Evolutionary conservation across 805 yeast genomes (phyloP), one percentile per base, ranked within the genome.

Genomic region (Cyberlindnera americana): DNA sequence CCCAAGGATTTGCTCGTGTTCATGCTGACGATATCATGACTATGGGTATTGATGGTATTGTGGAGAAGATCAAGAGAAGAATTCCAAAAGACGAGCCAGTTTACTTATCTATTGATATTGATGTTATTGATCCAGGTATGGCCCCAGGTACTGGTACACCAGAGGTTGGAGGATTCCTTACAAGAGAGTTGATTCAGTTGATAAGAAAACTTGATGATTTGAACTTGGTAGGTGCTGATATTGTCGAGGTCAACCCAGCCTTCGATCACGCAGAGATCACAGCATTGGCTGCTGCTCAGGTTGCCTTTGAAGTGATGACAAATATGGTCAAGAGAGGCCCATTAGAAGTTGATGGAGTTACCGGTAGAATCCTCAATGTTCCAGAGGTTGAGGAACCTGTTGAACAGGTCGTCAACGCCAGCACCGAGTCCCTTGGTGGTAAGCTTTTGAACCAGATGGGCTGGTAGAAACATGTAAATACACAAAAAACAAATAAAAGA

Each of bases 91-190:
- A 77, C 39, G 67, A 70, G 9, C 91, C 93, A 10, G 84, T 84
- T 0, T 86, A 83, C 53, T 65, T 86, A 29, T 78, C 87, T 16
- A 83, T 86, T n/a, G 95, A 85, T 58, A 80, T 84, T 33, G 88
- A 81, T 54, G 83, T 80, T 2, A 66, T 83, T 44, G 93, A 83
- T 54, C 89, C 89, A 0, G 77, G 83, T 5, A 64, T 69, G 36
- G 87, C 87, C 3, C 85, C 90, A 13, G 90, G 85, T 2, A 83
- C 91, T 0, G 93, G 93, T 9, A 83, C 93, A 4, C 75, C 81
- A 49, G 93, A 83, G 54, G 76, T 73, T 4, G 93, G 89, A 13
- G 93, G 93, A 3, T 74, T 82, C 69, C 70, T 78, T 12, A 66
- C 82, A 1, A 66, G 91, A 33, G 91, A 83, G 54, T 62, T 83